Evolutionary conservation across 139 green algal genomes (phyloP).

Genomic region (Nannochloris sp.): DNA sequence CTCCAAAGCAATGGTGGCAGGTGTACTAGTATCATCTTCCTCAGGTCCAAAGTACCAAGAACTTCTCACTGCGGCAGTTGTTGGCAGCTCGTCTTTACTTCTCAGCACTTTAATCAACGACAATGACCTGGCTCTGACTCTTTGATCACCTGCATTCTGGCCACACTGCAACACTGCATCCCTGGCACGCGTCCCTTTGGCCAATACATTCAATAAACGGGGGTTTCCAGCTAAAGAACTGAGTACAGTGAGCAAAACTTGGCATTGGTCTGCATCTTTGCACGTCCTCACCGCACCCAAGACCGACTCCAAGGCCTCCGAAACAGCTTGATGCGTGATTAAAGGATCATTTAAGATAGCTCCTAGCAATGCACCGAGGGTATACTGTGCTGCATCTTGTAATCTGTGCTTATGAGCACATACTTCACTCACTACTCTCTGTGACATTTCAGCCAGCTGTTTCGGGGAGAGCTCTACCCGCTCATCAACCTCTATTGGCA

Average conservation of each 20-base stretch:
- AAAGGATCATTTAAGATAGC: not conserved
- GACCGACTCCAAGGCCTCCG: not conserved
- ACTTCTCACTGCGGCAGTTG: not conserved
- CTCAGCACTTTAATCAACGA: conserved; percentile 23
- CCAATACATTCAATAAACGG: not conserved
- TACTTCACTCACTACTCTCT: conserved; percentile 16
- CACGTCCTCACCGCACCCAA: conserved; percentile 3
- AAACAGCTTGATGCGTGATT: not conserved
- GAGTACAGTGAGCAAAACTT: conserved; percentile 28
- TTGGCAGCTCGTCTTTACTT: not conserved
- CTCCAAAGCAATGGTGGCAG: not conserved
- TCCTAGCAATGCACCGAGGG: conserved; percentile 11
- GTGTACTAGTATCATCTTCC: not conserved
- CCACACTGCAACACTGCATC: conserved; percentile 11
- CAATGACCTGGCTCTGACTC: conserved; percentile 13
- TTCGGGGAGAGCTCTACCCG: not conserved
- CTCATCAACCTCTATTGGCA: not conserved
- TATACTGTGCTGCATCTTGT: conserved; percentile 29
- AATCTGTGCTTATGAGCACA: conserved; percentile 24
- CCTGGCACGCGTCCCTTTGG: not conserved
- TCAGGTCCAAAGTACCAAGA: conserved; percentile 2
- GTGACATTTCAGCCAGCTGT: not conserved
- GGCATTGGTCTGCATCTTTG: conserved; percentile 10
- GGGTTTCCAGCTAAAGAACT: conserved; percentile 22
- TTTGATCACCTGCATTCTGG: conserved; percentile 5